A percentile compares a stretch with the other conserved stretches of the same genome.
Evolutionary conservation across 495 filamentous ascomycete species (phyloP).

Genomic region (Viridothelium virens): DNA sequence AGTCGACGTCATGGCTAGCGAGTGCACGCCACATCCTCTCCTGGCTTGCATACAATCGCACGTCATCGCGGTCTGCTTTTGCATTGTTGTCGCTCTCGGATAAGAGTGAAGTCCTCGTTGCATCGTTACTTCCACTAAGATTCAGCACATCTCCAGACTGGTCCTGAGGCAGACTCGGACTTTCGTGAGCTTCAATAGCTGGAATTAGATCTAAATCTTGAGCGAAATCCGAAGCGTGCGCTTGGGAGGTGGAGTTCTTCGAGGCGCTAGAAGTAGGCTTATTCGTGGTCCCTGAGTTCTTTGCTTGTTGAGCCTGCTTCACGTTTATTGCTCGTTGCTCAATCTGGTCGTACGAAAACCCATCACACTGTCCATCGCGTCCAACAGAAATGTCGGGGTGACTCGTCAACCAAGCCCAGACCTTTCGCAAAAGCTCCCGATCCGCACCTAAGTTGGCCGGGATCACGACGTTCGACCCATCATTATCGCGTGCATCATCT

Average conservation of each 20-base stretch:
- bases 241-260: background rate
- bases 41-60: slow-evolving; percentile 52
- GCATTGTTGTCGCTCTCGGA: background rate
- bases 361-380: background rate
- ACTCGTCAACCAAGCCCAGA: slow-evolving; percentile 17
- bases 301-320: background rate
- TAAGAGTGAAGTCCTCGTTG: background rate
- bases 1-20: slow-evolving; percentile 71
- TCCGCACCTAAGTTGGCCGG: background rate
- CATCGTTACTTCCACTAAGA: no score
- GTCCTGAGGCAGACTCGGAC: background rate
- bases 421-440: background rate
- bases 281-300: background rate
- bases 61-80: background rate
- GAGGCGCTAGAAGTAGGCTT: no score
- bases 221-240: background rate
- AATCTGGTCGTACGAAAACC: background rate
- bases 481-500: background rate
- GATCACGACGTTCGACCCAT: no score
- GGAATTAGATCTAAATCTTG: background rate
- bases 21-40: slow-evolving; percentile 69
- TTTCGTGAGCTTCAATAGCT: background rate
- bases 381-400: slow-evolving; percentile 18
- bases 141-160: no score
- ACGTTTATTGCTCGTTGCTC: background rate